These are phyloP conservation scores for Thecaphora frezii DNA, from an alignment of 1,284 basidiomycete genomes.

Conservation along the genomic window DNA sequence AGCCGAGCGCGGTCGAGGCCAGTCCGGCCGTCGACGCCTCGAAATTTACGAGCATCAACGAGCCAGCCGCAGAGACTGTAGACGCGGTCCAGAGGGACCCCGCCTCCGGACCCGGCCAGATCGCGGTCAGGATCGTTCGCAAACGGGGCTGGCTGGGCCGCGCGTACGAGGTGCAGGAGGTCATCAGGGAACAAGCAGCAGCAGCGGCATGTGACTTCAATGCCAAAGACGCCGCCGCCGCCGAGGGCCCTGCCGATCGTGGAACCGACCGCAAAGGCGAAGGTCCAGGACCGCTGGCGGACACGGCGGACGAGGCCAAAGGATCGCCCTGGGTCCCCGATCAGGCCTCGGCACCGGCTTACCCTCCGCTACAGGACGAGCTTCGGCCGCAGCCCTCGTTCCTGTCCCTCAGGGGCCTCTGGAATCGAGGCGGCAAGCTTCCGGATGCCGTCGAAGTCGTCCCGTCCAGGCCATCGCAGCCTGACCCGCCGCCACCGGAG, in stretches of 20 bases:
- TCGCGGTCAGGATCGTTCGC: slow-evolving; percentile 19
- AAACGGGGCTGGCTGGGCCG: slow-evolving; percentile 40
- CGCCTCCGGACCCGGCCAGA: too few species aligned
- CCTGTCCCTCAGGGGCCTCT: background rate
- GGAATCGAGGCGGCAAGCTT: background rate
- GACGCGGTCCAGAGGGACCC: too few species aligned
- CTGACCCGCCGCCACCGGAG: background rate
- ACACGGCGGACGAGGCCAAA: background rate
- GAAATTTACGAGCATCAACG: too few species aligned
- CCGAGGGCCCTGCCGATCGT: background rate
- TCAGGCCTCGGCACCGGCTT: background rate
- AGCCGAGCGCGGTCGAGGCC: too few species aligned
- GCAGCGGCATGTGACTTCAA: slow-evolving; percentile 8
- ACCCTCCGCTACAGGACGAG: background rate
- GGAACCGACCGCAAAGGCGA: background rate
- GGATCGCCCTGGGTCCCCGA: too few species aligned
- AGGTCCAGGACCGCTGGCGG: background rate
- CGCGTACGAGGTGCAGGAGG: slow-evolving; percentile 31
- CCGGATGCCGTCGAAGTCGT: background rate
- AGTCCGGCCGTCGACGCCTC: too few species aligned
- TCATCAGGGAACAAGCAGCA: background rate
- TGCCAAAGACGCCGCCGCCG: background rate
- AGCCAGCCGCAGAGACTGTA: too few species aligned
- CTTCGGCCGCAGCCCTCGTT: background rate
- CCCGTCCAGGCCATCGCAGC: background rate